Evolutionary conservation across 169 alveolate genomes (phyloP), one percentile per base, ranked within the genome.

Genomic region (Eimeria maxima): DNA sequence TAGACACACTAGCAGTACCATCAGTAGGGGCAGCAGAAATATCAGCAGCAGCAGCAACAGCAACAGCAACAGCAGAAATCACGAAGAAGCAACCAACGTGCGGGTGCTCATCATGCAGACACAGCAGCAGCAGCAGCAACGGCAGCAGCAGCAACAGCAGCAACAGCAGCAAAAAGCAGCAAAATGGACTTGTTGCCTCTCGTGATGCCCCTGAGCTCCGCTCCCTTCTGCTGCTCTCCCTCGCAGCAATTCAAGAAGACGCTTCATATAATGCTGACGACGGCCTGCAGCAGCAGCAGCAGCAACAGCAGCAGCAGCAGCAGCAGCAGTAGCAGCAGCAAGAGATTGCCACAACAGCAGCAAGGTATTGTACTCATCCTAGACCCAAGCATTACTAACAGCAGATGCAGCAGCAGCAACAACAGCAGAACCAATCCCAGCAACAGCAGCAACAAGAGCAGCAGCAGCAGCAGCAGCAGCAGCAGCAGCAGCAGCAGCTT

Each of bases 161-260:
- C 90, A 45, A 24, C 65, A 81, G 63, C 44, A 20, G 71, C 65
- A 24, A 11, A 5, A 50, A n/a, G 90, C 90, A 42, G 45, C 69
- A 38, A 29, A 22, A 38, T n/a, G 1, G 11, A 74, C 86, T 38
- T 74, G 86, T 60, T 74, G 86, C 86, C 86, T 74, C 86, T 74
- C 86, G 55, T 74, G 86, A 60, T 74, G 86, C 55, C 86, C 86
- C 86, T 74, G 86, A 24, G 86, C 86, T 8, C 86, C 86, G 55
- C 86, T 74, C 53, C 86, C 86, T 20, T 74, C 86, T 6, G 86
- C 86, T 3, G 86, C 86, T 74, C 86, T 33, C 33, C 86, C 86
- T 20, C 86, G 86, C 86, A 74, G 86, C 50, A 74, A 60, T 60
- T 74, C 86, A 55, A 74, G 57, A 29, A 74, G 86, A n/a, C 86